Conservation (phyloP, 2,329 filamentous ascomycete species). For the Alternaria gansuensis region DNA sequence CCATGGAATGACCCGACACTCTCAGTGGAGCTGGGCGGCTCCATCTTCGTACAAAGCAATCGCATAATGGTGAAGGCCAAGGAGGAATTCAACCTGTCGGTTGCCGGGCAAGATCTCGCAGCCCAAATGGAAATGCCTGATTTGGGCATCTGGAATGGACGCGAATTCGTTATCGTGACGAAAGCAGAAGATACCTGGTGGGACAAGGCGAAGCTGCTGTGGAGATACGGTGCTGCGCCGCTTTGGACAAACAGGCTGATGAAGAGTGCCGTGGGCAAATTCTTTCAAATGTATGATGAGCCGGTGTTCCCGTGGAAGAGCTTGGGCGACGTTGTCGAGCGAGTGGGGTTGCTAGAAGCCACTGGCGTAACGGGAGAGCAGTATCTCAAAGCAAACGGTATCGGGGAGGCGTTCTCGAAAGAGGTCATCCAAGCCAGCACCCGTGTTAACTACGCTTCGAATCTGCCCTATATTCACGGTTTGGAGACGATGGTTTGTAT, state of each 20-base stretch:
- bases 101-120: slow-evolving; percentile 52
- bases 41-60: slow-evolving; percentile 89
- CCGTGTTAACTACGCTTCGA: slow-evolving; percentile 93
- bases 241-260: slow-evolving; percentile 77
- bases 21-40: slow-evolving; percentile 86
- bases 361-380: slow-evolving; percentile 78
- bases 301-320: slow-evolving; percentile 87
- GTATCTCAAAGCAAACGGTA: slow-evolving; percentile 72
- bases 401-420: slow-evolving; percentile 72
- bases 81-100: slow-evolving; percentile 72
- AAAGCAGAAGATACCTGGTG: slow-evolving; percentile 74
- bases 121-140: slow-evolving; percentile 48
- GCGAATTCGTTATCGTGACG: slow-evolving; percentile 73
- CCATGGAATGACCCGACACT: slow-evolving; percentile 72
- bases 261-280: slow-evolving; percentile 73
- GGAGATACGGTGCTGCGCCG: slow-evolving; percentile 84
- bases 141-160: slow-evolving; percentile 86
- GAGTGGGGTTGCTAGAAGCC: slow-evolving; percentile 71
- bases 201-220: slow-evolving; percentile 79
- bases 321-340: slow-evolving; percentile 72
- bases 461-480: slow-evolving; percentile 85
- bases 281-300: slow-evolving; percentile 80
- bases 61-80: slow-evolving; percentile 80
- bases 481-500: slow-evolving; percentile 92
- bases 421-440: slow-evolving; percentile 90